Percentiles rank a stretch among this genome's conserved stretches.
These are phyloP conservation scores for Terana coerulea DNA, from an alignment of 768 basidiomycete genomes.

Conservation along the genomic window DNA sequence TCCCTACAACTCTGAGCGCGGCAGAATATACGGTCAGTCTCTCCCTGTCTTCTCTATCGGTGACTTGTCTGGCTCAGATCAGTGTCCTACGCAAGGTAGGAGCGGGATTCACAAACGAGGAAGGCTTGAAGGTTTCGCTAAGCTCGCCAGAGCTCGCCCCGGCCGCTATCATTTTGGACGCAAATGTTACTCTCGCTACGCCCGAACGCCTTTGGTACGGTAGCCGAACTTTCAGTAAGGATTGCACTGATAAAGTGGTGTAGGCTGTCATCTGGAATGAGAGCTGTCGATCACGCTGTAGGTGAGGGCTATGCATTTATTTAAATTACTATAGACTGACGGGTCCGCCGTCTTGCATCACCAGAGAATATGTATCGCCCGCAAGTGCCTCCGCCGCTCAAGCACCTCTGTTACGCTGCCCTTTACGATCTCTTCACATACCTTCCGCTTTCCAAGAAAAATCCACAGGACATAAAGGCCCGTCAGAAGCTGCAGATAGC, in stretches of 20 bases:
- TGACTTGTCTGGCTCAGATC: not conserved
- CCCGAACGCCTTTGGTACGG: constrained; percentile 73
- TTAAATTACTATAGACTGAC: not conserved
- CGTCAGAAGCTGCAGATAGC: constrained; percentile 72
- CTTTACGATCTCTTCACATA: constrained; percentile 72
- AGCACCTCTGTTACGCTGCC: constrained; percentile 61
- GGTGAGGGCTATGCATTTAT: constrained; percentile 35
- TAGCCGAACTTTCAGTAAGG: constrained; percentile 9
- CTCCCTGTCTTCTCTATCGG: not conserved
- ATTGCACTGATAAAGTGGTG: constrained; percentile 10
- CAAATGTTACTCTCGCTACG: constrained; percentile 66
- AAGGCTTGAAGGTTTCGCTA: constrained; percentile 61
- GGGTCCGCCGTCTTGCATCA: not conserved
- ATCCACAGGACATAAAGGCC: constrained; percentile 50
- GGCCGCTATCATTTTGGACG: constrained; percentile 73
- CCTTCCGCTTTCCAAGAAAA: constrained; percentile 58
- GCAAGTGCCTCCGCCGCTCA: constrained; percentile 51
- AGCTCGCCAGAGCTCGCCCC: constrained; percentile 57
- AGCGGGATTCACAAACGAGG: constrained; percentile 70
- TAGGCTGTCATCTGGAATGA: constrained; percentile 77
- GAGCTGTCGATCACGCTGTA: constrained; percentile 76
- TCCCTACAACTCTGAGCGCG: constrained; percentile 79
- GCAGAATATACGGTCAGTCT: constrained; percentile 64
- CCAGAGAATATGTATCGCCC: constrained; percentile 64
- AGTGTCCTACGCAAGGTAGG: constrained; percentile 47